phyloP scores from a whole-genome alignment of 805 yeast species.

The Starmerella apicola region DNA sequence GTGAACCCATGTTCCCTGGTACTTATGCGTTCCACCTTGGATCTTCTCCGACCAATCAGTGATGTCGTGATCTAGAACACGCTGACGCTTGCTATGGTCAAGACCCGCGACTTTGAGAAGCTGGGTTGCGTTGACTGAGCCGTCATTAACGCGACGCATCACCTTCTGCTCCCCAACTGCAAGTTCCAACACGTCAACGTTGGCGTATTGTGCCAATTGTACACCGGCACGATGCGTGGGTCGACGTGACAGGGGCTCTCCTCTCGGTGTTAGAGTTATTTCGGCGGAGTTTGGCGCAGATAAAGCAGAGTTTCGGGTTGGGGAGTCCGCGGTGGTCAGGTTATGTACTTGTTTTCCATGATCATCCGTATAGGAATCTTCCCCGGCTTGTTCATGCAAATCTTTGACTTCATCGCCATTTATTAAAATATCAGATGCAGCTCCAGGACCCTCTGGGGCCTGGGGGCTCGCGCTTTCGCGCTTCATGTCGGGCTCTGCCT shows the following conservation, averaged over 20 bases:
- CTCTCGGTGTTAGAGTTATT: conserved; percentile 9
- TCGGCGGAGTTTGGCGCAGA: too few relatives aligned
- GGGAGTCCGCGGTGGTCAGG: too few relatives aligned
- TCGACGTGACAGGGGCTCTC: conserved; percentile 12
- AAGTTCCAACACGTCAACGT: conserved; percentile 48
- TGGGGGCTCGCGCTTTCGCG: too few relatives aligned
- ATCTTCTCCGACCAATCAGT: conserved; percentile 58
- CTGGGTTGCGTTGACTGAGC: conserved; percentile 63
- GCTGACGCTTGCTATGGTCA: conserved; percentile 51
- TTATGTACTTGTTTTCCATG: too few relatives aligned
- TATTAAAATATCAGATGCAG: too few relatives aligned
- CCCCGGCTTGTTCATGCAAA: too few relatives aligned
- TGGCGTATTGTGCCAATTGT: conserved; percentile 53
- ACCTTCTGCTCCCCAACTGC: conserved; percentile 50
- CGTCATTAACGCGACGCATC: conserved; percentile 52
- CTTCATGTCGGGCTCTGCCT: too few relatives aligned
- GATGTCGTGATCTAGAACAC: conserved; percentile 51
- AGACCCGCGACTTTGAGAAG: conserved; percentile 55
- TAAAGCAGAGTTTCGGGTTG: too few relatives aligned
- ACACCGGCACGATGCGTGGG: conserved; percentile 21
- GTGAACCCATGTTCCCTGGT: conserved; percentile 62
- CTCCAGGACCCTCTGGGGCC: too few relatives aligned
- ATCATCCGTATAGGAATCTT: too few relatives aligned
- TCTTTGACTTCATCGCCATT: too few relatives aligned
- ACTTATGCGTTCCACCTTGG: conserved; percentile 63